Evolutionary conservation across 768 basidiomycete species (phyloP).

Genomic region (Podaxis sp.): DNA sequence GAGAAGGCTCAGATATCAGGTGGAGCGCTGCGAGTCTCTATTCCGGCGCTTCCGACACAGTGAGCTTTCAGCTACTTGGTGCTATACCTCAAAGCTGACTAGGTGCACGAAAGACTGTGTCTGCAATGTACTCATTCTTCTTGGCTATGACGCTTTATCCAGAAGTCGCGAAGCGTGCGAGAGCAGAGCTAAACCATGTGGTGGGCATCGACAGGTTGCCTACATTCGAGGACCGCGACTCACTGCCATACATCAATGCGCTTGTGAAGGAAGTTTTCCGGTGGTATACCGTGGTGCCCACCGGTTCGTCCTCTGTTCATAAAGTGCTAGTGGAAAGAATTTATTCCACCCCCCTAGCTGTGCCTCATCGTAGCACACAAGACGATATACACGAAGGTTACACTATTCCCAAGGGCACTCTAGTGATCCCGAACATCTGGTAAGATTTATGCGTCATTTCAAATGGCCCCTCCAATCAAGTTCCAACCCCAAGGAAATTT

Average conservation of each 20-base stretch:
- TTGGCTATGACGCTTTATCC: conserved; percentile 57
- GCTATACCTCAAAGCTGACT: not conserved
- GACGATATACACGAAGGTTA: conserved; percentile 62
- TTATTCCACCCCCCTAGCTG: conserved; percentile 24
- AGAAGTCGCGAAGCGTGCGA: conserved; percentile 53
- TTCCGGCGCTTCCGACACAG: conserved; percentile 56
- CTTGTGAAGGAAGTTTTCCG: conserved; percentile 54
- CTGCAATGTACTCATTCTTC: conserved; percentile 56
- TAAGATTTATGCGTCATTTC: conserved; percentile 14
- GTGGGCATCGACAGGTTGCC: conserved; percentile 59
- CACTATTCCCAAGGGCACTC: conserved; percentile 54
- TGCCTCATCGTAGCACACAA: conserved; percentile 52
- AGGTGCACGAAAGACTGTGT: conserved; percentile 45
- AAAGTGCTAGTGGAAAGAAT: conserved; percentile 10
- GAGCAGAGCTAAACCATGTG: conserved; percentile 56
- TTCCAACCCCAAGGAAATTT: conserved; percentile 33
- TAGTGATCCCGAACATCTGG: conserved; percentile 51
- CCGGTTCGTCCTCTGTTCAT: conserved; percentile 25
- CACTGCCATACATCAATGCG: conserved; percentile 58
- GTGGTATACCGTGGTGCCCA: conserved; percentile 44
- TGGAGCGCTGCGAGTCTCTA: conserved; percentile 62
- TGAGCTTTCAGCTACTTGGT: conserved; percentile 20
- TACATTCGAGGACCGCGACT: conserved; percentile 50
- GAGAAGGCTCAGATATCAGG: conserved; percentile 61
- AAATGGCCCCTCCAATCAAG: not conserved